Evolutionary conservation across 805 yeast genomes (phyloP).

Genomic region (Candida parachauliodes): DNA sequence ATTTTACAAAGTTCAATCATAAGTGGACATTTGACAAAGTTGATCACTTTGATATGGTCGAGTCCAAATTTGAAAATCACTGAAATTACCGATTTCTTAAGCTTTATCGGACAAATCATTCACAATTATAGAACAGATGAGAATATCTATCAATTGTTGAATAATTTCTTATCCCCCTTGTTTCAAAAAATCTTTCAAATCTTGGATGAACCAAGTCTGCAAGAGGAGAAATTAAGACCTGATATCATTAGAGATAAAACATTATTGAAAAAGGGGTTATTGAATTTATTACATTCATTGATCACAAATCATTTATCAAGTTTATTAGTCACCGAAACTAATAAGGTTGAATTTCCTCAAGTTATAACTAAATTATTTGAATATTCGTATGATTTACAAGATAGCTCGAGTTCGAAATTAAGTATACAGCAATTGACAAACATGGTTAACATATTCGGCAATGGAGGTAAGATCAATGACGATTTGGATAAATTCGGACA

Average conservation of each 20-base stretch:
- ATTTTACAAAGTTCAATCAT: constrained; percentile 48
- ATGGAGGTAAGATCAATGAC: constrained; percentile 62
- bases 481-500: constrained; percentile 49
- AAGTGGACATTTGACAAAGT: constrained; percentile 55
- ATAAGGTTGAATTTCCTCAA: constrained; percentile 55
- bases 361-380: constrained; percentile 62
- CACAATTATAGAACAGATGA: constrained; percentile 70
- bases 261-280: constrained; percentile 64
- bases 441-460: constrained; percentile 61
- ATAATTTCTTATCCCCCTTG: constrained; percentile 73
- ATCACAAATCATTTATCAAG: constrained; percentile 78
- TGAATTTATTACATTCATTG: constrained; percentile 65
- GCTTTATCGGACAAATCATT: constrained; percentile 83
- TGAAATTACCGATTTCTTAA: constrained; percentile 76
- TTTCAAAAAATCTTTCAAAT: constrained; percentile 56
- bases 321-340: constrained; percentile 65
- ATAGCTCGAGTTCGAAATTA: constrained; percentile 61
- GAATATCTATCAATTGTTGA: constrained; percentile 67
- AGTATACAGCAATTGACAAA: constrained; percentile 68
- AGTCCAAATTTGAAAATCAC: constrained; percentile 51
- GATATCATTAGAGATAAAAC: constrained; percentile 64
- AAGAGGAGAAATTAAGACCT: constrained; percentile 27
- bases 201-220: constrained; percentile 36
- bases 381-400: constrained; percentile 60
- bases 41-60: constrained; percentile 59